phyloP scores from a whole-genome alignment of 805 yeast species.

The Ogataea dorogensis region DNA sequence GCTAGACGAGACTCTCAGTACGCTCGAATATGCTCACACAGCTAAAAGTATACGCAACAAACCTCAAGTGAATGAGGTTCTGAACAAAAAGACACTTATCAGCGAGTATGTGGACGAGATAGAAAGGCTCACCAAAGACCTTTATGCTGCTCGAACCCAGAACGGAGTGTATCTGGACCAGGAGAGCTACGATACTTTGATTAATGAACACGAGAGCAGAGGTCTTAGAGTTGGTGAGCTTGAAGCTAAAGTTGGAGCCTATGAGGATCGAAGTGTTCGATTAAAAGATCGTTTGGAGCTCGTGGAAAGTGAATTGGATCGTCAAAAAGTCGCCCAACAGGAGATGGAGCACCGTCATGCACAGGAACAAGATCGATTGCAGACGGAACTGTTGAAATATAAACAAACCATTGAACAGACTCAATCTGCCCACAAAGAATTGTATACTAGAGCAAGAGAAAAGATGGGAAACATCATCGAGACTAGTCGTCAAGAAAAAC shows the following conservation, averaged over 20 bases:
- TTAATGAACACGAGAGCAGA: constrained; percentile 48
- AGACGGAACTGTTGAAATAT: neutral
- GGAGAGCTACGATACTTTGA: constrained; percentile 43
- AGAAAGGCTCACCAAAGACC: constrained; percentile 56
- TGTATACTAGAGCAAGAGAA: too few species aligned
- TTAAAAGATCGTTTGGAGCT: constrained; percentile 41
- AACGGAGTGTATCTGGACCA: constrained; percentile 65
- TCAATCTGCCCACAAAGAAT: neutral
- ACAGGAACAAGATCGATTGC: neutral
- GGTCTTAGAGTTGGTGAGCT: constrained; percentile 50
- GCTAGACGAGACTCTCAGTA: constrained; percentile 79
- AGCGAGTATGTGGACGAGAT: constrained; percentile 54
- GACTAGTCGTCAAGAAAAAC: too few species aligned
- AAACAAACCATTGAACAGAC: neutral
- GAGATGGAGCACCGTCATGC: neutral
- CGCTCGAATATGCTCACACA: constrained; percentile 82
- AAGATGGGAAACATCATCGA: too few species aligned
- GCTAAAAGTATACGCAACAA: constrained; percentile 78
- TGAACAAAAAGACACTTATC: constrained; percentile 58
- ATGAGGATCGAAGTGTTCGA: constrained; percentile 46
- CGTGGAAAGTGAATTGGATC: constrained; percentile 14
- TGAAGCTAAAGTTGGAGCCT: constrained; percentile 43
- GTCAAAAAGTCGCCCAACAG: neutral
- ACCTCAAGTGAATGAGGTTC: constrained; percentile 61
- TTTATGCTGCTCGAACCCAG: constrained; percentile 59